phyloP scores from a whole-genome alignment of 495 filamentous ascomycete genomes.

The Neurospora sp. region DNA sequence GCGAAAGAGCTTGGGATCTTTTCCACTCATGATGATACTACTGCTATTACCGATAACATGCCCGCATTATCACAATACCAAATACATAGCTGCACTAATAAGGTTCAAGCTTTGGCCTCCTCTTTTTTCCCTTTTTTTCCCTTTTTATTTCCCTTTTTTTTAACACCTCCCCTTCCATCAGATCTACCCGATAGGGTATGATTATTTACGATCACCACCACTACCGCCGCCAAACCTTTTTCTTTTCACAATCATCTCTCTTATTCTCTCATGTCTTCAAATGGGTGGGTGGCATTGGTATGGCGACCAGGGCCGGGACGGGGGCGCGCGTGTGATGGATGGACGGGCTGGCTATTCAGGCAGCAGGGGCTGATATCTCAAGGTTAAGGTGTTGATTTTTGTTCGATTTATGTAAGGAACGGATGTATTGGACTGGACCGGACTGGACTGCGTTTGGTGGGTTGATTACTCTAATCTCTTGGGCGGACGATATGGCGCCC shows the following conservation, averaged over 20 bases:
- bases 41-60: background rate
- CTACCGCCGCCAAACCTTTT: background rate
- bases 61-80: background rate
- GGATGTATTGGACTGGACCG: background rate
- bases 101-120: background rate
- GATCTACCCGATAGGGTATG: background rate
- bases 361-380: background rate
- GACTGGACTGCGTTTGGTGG: background rate
- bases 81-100: background rate
- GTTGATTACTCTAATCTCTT: background rate
- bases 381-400: background rate
- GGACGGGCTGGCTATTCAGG: background rate
- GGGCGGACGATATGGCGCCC: background rate
- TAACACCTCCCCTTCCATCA: background rate
- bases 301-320: background rate
- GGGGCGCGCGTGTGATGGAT: background rate
- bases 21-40: conserved; percentile 71
- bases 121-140: background rate
- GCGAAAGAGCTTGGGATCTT: conserved; percentile 87
- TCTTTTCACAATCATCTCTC: background rate
- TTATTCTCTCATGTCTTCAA: background rate
- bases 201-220: background rate
- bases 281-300: background rate
- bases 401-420: background rate
- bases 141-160: background rate